Percentiles rank a stretch among this genome's conserved stretches.
Evolutionary conservation across 2,329 filamentous ascomycete species (phyloP).

Genomic region (Colletotrichum coccodes): DNA sequence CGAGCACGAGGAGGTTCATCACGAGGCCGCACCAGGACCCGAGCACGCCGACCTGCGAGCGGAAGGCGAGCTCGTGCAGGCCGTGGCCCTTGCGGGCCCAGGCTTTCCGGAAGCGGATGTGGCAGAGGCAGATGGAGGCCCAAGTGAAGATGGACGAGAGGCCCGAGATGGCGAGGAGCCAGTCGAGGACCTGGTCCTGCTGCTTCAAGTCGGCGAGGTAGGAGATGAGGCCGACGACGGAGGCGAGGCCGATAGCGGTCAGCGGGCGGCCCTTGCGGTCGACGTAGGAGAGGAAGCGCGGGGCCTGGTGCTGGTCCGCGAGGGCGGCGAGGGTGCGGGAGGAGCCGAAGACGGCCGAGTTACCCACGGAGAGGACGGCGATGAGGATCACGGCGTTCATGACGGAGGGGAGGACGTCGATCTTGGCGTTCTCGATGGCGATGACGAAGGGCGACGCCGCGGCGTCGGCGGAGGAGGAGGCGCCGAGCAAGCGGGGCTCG

Average conservation of each 20-base stretch:
- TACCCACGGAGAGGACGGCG: slow-evolving; percentile 89
- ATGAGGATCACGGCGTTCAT: slow-evolving; percentile 97
- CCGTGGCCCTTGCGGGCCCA: slow-evolving; percentile 77
- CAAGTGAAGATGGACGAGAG: slow-evolving; percentile 81
- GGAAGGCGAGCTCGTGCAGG: slow-evolving; percentile 84
- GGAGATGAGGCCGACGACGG: slow-evolving; percentile 76
- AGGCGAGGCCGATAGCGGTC: slow-evolving; percentile 75
- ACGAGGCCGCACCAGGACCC: slow-evolving; percentile 84
- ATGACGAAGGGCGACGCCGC: slow-evolving; percentile 93
- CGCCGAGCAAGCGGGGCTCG: slow-evolving; percentile 70
- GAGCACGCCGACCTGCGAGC: slow-evolving; percentile 78
- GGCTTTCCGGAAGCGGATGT: slow-evolving; percentile 90
- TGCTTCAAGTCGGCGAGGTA: slow-evolving; percentile 76
- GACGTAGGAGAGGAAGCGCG: slow-evolving; percentile 80
- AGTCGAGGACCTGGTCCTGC: slow-evolving; percentile 73
- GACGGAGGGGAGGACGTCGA: slow-evolving; percentile 82
- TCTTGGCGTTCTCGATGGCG: slow-evolving; percentile 86
- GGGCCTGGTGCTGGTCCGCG: slow-evolving; percentile 87
- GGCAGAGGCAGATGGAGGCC: slow-evolving; percentile 86
- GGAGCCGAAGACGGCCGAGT: slow-evolving; percentile 90
- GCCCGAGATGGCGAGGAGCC: slow-evolving; percentile 80
- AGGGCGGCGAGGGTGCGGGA: slow-evolving; percentile 90
- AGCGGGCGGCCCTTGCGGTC: slow-evolving; percentile 85
- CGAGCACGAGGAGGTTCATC: slow-evolving; percentile 80
- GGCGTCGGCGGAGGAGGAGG: slow-evolving; percentile 60